Base-by-base conservation (phyloP, 2,329 filamentous ascomycete genomes). In the Penicillium digitatum region DNA sequence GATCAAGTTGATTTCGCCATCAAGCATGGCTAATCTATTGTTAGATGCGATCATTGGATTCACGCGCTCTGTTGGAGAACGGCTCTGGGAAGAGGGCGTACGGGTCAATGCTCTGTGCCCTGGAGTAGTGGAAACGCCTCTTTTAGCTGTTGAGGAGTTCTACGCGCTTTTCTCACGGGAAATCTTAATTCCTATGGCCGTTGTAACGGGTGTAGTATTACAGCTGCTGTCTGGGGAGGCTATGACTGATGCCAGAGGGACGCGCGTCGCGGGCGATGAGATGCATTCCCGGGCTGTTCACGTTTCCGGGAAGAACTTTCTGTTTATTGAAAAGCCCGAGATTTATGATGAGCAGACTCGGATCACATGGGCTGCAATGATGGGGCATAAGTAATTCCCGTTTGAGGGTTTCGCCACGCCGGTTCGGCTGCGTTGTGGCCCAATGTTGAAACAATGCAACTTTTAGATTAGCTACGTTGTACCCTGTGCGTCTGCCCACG, bases 1-100 rank as follows among this genome's bases (percentile, higher is more conserved):
- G 20, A 34, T 16, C 3, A 20, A 8, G 1, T 16, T 18, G 5
- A 14, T 0, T 11, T 1, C 16, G 11, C 4, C 3, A 12, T 5
- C 20, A n/a, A 16, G 3, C 1, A 3, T 39, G 12, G 26, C 51
- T 46, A 9, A 49, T 1, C 3, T 3, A 10, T n/a, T 22, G 1
- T 5, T 27, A 63, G 61, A 61, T 48, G 75, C 67, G 3, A 65
- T 75, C 0, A 55, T 77, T 1, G 73, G 74, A 3, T 72, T 76
- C 57, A 70, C 71, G 38, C 67, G 72, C 11, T 66, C 71, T 10
- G 69, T 75, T 11, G 69, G 70, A 0, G 65, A 67, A 3, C 62
- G 63, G 3, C 71, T 72, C 52, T 67, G 67, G 44, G 59, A 63
- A 3, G 71, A 76, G 5, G 68, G 69, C 3, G 69, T 78, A 20